Evolutionary conservation across 2,329 filamentous ascomycete genomes (phyloP).

Genomic region (Microdochium paspali): DNA sequence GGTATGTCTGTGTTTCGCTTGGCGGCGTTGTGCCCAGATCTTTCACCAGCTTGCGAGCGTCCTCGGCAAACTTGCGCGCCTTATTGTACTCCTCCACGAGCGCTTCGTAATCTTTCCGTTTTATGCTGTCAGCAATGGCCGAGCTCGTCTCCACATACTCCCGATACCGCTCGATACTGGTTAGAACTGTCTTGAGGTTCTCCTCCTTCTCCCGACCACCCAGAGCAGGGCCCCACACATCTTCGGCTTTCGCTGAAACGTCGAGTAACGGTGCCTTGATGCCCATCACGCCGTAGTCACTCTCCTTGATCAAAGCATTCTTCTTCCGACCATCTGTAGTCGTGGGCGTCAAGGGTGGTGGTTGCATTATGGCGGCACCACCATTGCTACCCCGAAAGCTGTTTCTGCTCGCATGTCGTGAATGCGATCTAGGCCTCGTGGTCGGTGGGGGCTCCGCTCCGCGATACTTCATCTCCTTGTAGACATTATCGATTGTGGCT

Average conservation of each 20-base stretch:
- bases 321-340: conserved; percentile 58
- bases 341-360: conserved; percentile 24
- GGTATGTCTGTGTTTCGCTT: conserved; percentile 72
- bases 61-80: conserved; percentile 73
- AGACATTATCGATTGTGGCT: conserved; percentile 96
- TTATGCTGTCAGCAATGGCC: conserved; percentile 73
- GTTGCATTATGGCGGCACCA: conserved; percentile 26
- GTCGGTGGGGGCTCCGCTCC: conserved; percentile 42
- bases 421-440: conserved; percentile 39
- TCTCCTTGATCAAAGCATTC: conserved; percentile 87
- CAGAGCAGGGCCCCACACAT: conserved; percentile 92
- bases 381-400: conserved; percentile 48
- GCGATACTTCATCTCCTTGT: conserved; percentile 88
- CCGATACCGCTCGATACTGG: conserved; percentile 68
- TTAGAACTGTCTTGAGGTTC: conserved; percentile 68
- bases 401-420: conserved; percentile 57
- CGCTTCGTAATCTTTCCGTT: conserved; percentile 80
- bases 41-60: conserved; percentile 61
- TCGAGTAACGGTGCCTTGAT: conserved; percentile 85
- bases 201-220: conserved; percentile 88
- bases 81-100: conserved; percentile 79
- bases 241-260: conserved; percentile 87
- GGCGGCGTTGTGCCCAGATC: conserved; percentile 44
- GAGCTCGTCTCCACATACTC: conserved; percentile 75
- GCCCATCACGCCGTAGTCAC: conserved; percentile 78